A percentile compares a stretch with the other conserved stretches of the same genome.
Conservation (phyloP, 1,284 basidiomycete species). For the Amylostereum chailletii region DNA sequence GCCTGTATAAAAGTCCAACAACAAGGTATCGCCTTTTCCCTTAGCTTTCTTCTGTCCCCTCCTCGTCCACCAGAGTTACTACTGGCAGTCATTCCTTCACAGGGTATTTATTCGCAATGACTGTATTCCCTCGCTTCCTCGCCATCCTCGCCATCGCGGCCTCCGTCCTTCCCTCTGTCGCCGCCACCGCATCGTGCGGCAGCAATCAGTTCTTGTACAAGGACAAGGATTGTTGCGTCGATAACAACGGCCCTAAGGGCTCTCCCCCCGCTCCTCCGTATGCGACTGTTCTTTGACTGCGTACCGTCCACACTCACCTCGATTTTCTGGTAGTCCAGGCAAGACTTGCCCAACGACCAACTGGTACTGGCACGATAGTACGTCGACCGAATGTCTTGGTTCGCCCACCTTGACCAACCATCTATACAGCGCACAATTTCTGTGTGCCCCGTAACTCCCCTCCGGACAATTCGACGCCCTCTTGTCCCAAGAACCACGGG, state of each 20-base stretch:
- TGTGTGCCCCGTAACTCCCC: constrained; percentile 9
- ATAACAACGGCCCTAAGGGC: constrained; percentile 4
- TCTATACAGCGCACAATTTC: not conserved
- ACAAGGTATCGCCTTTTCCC: not conserved
- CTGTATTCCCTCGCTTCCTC: constrained; percentile 20
- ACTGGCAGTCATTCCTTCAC: not conserved
- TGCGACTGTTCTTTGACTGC: not conserved
- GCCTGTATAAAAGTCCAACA: not conserved
- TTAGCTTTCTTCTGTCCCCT: constrained; percentile 1
- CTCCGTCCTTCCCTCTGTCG: constrained; percentile 17
- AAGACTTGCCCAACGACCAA: constrained; percentile 10
- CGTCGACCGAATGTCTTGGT: not conserved
- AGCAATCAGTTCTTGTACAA: constrained; percentile 12
- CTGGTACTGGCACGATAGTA: constrained; percentile 9
- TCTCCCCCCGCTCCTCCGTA: constrained; percentile 8
- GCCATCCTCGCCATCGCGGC: constrained; percentile 19
- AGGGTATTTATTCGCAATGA: constrained; percentile 14
- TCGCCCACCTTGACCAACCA: not conserved
- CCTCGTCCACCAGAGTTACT: not conserved
- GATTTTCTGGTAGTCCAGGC: constrained; percentile 1
- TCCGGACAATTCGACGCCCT: constrained; percentile 1
- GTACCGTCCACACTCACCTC: not conserved
- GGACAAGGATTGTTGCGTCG: constrained; percentile 15
- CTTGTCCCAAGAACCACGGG: constrained; percentile 6
- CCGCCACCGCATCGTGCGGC: constrained; percentile 12